Percentiles rank a stretch among this genome's conserved stretches.
Conservation (phyloP, 2,329 filamentous ascomycete species). For the Aureobasidium sp. region DNA sequence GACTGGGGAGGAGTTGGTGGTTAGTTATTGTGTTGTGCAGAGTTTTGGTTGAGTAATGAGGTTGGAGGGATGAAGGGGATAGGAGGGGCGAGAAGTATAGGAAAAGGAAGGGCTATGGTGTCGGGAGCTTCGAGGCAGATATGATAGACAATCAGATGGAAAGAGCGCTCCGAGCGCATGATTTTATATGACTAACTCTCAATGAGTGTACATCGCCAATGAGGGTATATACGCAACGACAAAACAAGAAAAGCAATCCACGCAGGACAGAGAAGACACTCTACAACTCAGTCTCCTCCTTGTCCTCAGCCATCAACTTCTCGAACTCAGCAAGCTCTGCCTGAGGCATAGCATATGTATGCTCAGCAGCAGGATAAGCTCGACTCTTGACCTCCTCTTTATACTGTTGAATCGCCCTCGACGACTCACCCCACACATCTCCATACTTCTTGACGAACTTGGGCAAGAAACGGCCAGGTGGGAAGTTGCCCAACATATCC, state of each 20-base stretch:
- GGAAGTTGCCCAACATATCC: conserved; percentile 95
- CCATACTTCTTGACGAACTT: conserved; percentile 99
- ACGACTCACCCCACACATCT: conserved; percentile 87
- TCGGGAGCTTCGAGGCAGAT: too few species aligned
- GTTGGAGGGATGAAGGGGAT: not conserved
- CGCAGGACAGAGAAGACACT: too few species aligned
- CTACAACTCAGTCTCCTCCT: conserved; percentile 27
- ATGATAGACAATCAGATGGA: not conserved
- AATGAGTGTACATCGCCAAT: conserved; percentile 4
- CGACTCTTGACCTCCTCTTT: conserved; percentile 87
- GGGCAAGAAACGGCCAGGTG: conserved; percentile 88
- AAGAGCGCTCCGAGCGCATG: not conserved
- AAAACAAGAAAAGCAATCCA: not conserved
- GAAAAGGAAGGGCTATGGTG: too few species aligned
- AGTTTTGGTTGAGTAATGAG: conserved; percentile 79
- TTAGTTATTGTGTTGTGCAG: conserved; percentile 90
- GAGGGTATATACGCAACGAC: conserved; percentile 18
- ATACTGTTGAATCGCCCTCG: conserved; percentile 82
- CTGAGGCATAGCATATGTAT: conserved; percentile 88
- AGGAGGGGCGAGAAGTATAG: not conserved
- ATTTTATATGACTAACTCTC: not conserved
- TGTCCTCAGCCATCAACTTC: conserved; percentile 43
- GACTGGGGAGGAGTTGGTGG: conserved; percentile 87
- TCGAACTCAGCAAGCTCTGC: conserved; percentile 82
- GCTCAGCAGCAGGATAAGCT: conserved; percentile 85